Evolutionary conservation across 345 rosid species (phyloP), one percentile per base, ranked within the genome.

Genomic region (Punica granatum): DNA sequence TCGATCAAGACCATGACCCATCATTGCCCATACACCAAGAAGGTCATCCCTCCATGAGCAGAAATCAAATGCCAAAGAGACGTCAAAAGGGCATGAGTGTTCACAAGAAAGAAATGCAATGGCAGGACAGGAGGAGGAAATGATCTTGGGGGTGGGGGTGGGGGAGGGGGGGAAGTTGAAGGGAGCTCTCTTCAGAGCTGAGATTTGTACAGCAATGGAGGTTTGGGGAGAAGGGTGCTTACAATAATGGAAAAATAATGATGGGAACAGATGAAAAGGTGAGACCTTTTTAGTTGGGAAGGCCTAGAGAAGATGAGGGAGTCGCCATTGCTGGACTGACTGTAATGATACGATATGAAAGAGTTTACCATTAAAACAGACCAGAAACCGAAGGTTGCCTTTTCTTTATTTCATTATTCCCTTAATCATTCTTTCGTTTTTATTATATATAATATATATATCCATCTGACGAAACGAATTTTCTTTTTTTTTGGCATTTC

Each of bases 171-270:
- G 31, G 60, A 28, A 28, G 60, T 4, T 37, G 10, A 49, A n/a
- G 56, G 56, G n/a, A 49, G 21, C 26, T n/a, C n/a, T n/a, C n/a
- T 28, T 28, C 60, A 54, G 32, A 54, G 33, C 16, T 28, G 32
- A 54, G 33, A 54, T 54, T 54, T 26, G 60, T 12, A 12, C 41
- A 63, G 48, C 8, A 25, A 26, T 8, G 46, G 66, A 35, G 31
- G 35, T 30, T 34, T 7, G 41, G 41, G 65, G n/a, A 21, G 44
- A 62, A 21, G 43, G 63, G 44, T 36, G 25, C 28, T 35, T 3
- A n/a, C 43, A 62, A 62, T 35, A 62, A 34, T 36, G 65, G 65
- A 25, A 37, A 12, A 63, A 63, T 63, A 37, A 63, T 63, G 46
- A 37, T 25, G 46, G 46, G 60, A 54, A 37, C 31, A 35, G 32